phyloP scores from a whole-genome alignment of 1,284 basidiomycete genomes.

The Rhodotorula sp. region DNA sequence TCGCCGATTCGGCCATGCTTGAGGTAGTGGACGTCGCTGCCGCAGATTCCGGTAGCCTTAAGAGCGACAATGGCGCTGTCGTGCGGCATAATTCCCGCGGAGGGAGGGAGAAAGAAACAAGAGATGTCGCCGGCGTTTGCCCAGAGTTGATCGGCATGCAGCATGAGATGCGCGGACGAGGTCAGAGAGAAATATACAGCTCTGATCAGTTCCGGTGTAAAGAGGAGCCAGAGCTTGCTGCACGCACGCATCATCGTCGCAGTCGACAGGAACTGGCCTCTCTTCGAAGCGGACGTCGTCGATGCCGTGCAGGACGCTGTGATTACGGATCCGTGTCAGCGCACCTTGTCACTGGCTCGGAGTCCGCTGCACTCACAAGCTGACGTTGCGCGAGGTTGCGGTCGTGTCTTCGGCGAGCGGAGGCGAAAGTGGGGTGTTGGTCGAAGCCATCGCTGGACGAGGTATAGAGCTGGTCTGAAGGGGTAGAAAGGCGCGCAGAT shows the following conservation, averaged over 20 bases:
- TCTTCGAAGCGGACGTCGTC: constrained; percentile 73
- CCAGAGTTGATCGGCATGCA: background rate
- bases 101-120: too few species aligned
- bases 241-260: constrained; percentile 33
- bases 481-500: too few species aligned
- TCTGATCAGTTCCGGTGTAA: background rate
- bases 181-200: background rate
- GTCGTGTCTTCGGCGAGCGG: constrained; percentile 3
- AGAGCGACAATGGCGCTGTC: constrained; percentile 73
- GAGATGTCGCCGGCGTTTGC: background rate
- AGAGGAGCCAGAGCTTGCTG: too few species aligned
- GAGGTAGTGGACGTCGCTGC: constrained; percentile 81
- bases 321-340: background rate
- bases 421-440: background rate
- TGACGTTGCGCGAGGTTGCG: constrained; percentile 4
- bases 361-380: background rate
- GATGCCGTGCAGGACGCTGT: constrained; percentile 63
- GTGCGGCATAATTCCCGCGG: too few species aligned
- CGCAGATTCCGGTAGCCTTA: constrained; percentile 90
- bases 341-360: background rate
- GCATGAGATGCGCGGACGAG: too few species aligned
- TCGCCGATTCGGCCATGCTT: constrained; percentile 66
- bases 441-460: background rate
- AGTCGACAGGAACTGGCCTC: constrained; percentile 64
- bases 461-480: background rate